phyloP scores from a whole-genome alignment of 148 eudicot genomes.

The Fagopyrum esculentum region DNA sequence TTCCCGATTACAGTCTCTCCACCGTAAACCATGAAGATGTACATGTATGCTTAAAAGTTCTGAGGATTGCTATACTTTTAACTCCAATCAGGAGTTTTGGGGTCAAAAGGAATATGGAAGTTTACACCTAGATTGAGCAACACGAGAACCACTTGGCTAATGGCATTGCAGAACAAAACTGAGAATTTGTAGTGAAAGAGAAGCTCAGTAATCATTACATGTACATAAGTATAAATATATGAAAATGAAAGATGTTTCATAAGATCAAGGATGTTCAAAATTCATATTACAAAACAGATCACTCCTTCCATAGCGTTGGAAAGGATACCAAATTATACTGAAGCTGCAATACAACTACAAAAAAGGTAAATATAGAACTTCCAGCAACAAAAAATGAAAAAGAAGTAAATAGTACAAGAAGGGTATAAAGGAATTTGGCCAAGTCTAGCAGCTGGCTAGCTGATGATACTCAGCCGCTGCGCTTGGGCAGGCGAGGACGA shows the following conservation, averaged over 20 bases:
- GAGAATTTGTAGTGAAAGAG: not conserved
- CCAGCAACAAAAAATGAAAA: not conserved
- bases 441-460: not conserved
- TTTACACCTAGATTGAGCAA: too few relatives aligned
- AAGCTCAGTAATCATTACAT: not conserved
- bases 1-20: too few relatives aligned
- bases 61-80: too few relatives aligned
- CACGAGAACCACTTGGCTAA: too few relatives aligned
- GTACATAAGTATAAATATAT: not conserved
- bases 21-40: too few relatives aligned
- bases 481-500: constrained; percentile 15
- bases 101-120: too few relatives aligned
- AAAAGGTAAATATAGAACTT: not conserved
- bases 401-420: not conserved
- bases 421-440: not conserved
- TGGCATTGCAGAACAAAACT: too few relatives aligned
- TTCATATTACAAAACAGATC: not conserved
- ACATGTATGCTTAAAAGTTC: too few relatives aligned
- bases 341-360: not conserved
- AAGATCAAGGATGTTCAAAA: not conserved
- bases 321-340: not conserved
- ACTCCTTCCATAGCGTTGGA: not conserved
- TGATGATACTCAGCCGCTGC: not conserved
- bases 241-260: too few relatives aligned
- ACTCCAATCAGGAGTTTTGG: too few relatives aligned